Evolutionary conservation across 768 basidiomycete genomes (phyloP), one percentile per base, ranked within the genome.

Genomic region (Phylloporus arenicola): DNA sequence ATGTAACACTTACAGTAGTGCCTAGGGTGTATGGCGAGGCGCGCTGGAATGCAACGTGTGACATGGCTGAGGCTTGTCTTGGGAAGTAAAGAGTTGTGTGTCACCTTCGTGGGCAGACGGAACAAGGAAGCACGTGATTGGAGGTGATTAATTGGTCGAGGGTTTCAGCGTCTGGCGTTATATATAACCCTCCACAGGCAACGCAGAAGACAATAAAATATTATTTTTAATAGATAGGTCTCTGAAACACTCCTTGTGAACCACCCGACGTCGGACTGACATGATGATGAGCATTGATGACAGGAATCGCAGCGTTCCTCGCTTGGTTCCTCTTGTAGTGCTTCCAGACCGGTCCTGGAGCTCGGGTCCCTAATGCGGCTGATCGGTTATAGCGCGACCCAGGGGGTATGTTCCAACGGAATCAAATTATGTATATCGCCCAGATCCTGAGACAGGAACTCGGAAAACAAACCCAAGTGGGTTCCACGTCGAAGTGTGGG

Each of bases 11-110:
- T 55, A 80, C 79, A 44, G 56, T 70, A 29, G 72, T 58, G 24
- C 70, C 64, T 2, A 73, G 59, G 14, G 61, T 59, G 6, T 74
- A 34, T 3, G 75, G 66, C n/a, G 73, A 57, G 56, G 72, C 70
- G 31, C 69, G 45, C 31, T 73, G 71, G 47, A 73, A 72, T 43
- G 62, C 49, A 45, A 75, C 59, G 47, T 70, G 71, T 43, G 80
- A 63, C 80, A 81, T 81, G 41, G 34, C 55, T 55, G 47, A 19
- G 14, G 14, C 25, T 14, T 35, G 45, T 30, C 16, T 20, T 48
- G 22, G 30, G 1, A 20, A 14, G 39, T 48, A 22, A n/a, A 30
- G 9, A n/a, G 2, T 9, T 27, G 22, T n/a, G 30, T n/a, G 30
- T 11, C 25, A 35, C 12, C 16, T 33, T 53, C 52, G 52, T 48